Evolutionary conservation across 1,139 yeast genomes (phyloP).

Genomic region (Sugiyamaella grinbergsii): DNA sequence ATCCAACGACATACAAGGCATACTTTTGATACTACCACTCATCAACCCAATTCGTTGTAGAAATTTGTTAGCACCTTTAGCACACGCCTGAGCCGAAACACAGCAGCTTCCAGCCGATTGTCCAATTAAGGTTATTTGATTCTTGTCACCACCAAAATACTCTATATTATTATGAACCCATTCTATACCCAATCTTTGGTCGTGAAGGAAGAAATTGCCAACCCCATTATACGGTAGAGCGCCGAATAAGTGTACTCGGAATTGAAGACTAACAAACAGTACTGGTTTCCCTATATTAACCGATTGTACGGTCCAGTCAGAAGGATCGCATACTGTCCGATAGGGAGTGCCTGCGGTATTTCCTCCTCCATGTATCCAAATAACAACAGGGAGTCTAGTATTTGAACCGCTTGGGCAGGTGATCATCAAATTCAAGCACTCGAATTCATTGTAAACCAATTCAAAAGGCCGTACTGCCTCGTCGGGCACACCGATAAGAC

Average conservation of each 20-base stretch:
- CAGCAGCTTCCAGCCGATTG: slow-evolving; percentile 44
- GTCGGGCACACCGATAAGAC: slow-evolving; percentile 31
- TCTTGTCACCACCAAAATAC: slow-evolving; percentile 44
- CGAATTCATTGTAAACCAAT: slow-evolving; percentile 34
- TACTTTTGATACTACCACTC: slow-evolving; percentile 29
- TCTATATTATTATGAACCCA: slow-evolving; percentile 43
- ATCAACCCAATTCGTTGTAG: slow-evolving; percentile 29
- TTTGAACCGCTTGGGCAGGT: slow-evolving; percentile 26
- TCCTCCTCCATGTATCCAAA: slow-evolving; percentile 47
- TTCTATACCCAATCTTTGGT: slow-evolving; percentile 42
- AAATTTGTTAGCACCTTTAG: slow-evolving; percentile 21
- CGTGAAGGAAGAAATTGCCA: slow-evolving; percentile 40
- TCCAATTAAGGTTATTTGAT: slow-evolving; percentile 44
- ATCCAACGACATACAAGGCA: slow-evolving; percentile 22
- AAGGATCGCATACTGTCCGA: slow-evolving; percentile 38
- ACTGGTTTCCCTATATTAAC: slow-evolving; percentile 34
- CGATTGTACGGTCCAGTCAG: slow-evolving; percentile 32
- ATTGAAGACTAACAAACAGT: slow-evolving; percentile 43
- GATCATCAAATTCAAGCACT: slow-evolving; percentile 34
- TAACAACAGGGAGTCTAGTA: slow-evolving; percentile 38
- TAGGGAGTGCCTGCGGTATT: slow-evolving; percentile 41
- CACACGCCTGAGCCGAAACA: slow-evolving; percentile 27
- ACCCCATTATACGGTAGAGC: slow-evolving; percentile 37
- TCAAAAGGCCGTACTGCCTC: slow-evolving; percentile 27
- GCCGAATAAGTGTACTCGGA: slow-evolving; percentile 43